These are phyloP conservation scores for Colletotrichum higginsianum DNA, from an alignment of 2,329 filamentous ascomycete genomes.

Conservation along the genomic window DNA sequence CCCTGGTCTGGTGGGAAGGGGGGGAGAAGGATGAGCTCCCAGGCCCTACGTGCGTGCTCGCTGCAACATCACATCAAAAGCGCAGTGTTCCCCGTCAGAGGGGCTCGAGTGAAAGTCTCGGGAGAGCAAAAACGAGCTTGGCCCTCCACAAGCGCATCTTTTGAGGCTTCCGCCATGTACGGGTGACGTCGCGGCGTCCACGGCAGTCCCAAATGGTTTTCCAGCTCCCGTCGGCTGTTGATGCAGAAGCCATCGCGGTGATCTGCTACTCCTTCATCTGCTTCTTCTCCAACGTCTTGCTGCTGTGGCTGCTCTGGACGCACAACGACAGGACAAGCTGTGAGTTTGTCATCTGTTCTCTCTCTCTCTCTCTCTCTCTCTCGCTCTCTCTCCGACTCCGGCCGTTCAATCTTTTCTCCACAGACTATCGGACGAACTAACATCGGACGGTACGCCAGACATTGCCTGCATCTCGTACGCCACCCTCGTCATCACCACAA, in stretches of 20 bases:
- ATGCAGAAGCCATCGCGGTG: conserved; percentile 29
- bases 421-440: not conserved
- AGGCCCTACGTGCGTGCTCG: conserved; percentile 8
- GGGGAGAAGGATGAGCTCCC: too few relatives aligned
- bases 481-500: conserved; percentile 31
- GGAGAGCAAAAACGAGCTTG: not conserved
- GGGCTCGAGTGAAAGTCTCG: not conserved
- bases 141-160: not conserved
- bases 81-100: conserved; percentile 22
- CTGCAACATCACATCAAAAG: conserved; percentile 25
- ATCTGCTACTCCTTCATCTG: conserved; percentile 36
- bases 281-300: conserved; percentile 29
- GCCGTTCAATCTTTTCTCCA: not conserved
- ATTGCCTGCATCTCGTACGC: conserved; percentile 36
- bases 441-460: conserved; percentile 5
- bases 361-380: too few relatives aligned
- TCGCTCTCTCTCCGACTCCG: too few relatives aligned
- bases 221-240: conserved; percentile 39
- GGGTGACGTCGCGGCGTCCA: conserved; percentile 27
- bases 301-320: conserved; percentile 38
- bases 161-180: conserved; percentile 28
- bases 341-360: conserved; percentile 2
- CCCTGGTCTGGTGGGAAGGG: too few relatives aligned
- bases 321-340: conserved; percentile 40
- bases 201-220: conserved; percentile 37